Base-by-base conservation (phyloP, 2,329 filamentous ascomycete species). In the Aspergillus spinulosporus region DNA sequence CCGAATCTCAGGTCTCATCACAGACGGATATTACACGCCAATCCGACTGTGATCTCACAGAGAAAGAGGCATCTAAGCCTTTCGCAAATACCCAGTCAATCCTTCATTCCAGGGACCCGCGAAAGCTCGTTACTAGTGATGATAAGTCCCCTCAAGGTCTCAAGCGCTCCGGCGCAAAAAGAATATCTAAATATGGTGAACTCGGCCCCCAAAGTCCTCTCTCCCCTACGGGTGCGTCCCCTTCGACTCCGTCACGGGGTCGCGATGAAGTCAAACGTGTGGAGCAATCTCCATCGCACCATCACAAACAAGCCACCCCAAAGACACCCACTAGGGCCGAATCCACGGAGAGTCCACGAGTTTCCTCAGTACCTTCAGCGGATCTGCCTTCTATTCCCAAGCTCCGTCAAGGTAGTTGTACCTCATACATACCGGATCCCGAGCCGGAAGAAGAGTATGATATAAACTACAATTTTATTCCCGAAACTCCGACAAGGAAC, bases 341-440 rank as follows among this genome's bases (percentile, higher is more conserved):
- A 8, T 59, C 65, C 3, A 64, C 67, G 52, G 62, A 66, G 37
- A 70, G 72, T 44, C 72, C 74, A n/a, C 70, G 74, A 40, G 60
- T 77, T n/a, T 78, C 77, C n/a, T 77, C 76, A 31, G 74, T 76
- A 9, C 77, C 77, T n/a, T 79, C 76, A 2, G 68, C 72, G 61
- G 69, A 75, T 46, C 71, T 79, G 31, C 77, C 77, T 5, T 69
- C 66, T 26, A 78, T 79, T 46, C 73, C 72, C 4, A 78, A 76
- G 60, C 63, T 78, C 28, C 68, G 77, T 40, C 70, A 69, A 49
- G 61, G 68, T n/a, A 75, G 71, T 55, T 75, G 70, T 44, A 68
- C 69, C 49, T 72, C 66, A 28, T 68, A 68, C 49, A 50, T 71
- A 34, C 64, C 68, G 2, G 62, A 68, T 5, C 56, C 57, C n/a